Evolutionary conservation across 257 asterid genomes (phyloP).

Genomic region (Nicotiana obtusifolia): DNA sequence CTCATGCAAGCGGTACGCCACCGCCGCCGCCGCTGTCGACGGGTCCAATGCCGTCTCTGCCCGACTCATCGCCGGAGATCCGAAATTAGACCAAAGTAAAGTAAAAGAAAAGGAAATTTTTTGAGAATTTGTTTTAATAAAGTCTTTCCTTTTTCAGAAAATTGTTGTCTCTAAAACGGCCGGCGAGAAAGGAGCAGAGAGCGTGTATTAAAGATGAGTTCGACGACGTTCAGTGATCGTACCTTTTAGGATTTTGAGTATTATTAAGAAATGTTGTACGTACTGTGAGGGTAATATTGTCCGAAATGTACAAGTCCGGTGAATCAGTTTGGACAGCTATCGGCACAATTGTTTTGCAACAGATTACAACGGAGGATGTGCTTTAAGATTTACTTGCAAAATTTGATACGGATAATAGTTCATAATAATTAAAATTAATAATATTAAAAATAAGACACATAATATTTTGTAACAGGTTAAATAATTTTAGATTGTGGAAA

Average conservation of each 20-base stretch:
- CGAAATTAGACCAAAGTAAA: conserved; percentile 14
- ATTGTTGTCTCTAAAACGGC: conserved; percentile 15
- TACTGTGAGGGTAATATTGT: conserved; percentile 4
- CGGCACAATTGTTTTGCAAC: not conserved
- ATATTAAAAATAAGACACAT: not conserved
- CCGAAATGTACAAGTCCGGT: not conserved
- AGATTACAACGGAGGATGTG: not conserved
- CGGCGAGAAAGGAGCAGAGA: conserved; percentile 22
- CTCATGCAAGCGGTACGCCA: conserved; percentile 56
- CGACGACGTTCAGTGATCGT: not conserved
- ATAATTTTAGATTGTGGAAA: not conserved
- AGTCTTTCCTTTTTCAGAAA: not conserved
- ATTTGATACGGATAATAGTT: not conserved
- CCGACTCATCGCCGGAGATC: conserved; percentile 38
- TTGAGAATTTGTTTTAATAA: not conserved
- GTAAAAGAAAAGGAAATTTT: not conserved
- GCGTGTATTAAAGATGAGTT: not conserved
- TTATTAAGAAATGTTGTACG: not conserved
- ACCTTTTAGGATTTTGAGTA: not conserved
- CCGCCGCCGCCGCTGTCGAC: conserved; percentile 29
- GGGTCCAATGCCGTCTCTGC: conserved; percentile 35
- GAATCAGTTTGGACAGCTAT: not conserved
- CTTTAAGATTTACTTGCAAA: too few species aligned
- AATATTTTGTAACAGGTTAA: not conserved
- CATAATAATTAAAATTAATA: not conserved